Percentiles rank a stretch among this genome's conserved stretches.
These are phyloP conservation scores for Trametes meyenii DNA, from an alignment of 768 basidiomycete species.

Conservation along the genomic window DNA sequence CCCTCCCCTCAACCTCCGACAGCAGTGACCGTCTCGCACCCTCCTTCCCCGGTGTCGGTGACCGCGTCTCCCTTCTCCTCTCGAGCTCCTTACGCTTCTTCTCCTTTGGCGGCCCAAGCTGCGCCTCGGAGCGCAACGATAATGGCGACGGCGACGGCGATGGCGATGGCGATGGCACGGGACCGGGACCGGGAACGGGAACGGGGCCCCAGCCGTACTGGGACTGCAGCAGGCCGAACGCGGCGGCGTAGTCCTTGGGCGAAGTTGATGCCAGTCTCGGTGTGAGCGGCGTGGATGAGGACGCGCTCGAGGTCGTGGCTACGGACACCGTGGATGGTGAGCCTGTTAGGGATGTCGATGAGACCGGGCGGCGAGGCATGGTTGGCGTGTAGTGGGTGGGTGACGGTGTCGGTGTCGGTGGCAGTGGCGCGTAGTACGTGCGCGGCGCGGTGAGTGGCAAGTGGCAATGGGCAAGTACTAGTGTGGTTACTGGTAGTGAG, in stretches of 20 bases:
- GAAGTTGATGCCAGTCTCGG: not conserved
- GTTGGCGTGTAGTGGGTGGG: not conserved
- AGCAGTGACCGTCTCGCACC: not conserved
- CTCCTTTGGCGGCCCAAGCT: conserved; percentile 6
- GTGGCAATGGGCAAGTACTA: no score
- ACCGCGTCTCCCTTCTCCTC: conserved; percentile 3
- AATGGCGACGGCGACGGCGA: no score
- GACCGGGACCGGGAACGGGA: no score
- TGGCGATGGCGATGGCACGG: no score
- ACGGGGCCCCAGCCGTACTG: conserved; percentile 21
- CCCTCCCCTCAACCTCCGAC: not conserved
- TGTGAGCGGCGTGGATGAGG: conserved; percentile 8
- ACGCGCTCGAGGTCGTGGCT: conserved; percentile 16
- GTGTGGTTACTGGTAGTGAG: no score
- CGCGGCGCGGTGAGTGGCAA: no score
- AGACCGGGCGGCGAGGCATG: conserved; percentile 4
- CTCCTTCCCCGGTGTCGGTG: not conserved
- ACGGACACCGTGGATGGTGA: conserved; percentile 14
- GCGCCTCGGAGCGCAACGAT: no score
- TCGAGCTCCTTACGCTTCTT: conserved; percentile 1
- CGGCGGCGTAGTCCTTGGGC: conserved; percentile 14
- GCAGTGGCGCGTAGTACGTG: no score
- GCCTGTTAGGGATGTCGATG: conserved; percentile 1
- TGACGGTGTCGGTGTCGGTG: not conserved
- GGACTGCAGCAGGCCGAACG: conserved; percentile 15